These are phyloP conservation scores for Dictyostelium purpureum DNA, from an alignment of 78 protist genomes.

Conservation along the genomic window DNA sequence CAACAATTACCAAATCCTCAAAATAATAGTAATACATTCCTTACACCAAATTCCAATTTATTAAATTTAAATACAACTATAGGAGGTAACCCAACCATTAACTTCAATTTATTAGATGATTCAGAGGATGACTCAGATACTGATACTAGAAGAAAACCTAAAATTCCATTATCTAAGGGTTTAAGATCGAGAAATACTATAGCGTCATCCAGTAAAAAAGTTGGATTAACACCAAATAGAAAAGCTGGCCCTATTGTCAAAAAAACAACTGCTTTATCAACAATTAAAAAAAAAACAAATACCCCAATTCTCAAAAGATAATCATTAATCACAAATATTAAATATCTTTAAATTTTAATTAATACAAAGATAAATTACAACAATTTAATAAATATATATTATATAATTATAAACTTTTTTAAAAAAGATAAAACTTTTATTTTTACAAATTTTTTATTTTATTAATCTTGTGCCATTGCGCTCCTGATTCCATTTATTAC, in stretches of 20 bases:
- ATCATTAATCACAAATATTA: neutral
- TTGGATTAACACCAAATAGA: neutral
- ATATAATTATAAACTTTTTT: neutral
- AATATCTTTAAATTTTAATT: constrained; percentile 15
- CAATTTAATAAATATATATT: neutral
- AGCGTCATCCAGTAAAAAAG: neutral
- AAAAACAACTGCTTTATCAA: neutral
- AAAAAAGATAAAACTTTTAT: neutral
- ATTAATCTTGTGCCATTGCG: constrained; percentile 6
- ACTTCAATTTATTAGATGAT: neutral
- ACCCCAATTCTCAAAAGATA: neutral
- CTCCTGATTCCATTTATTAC: constrained; percentile 18
- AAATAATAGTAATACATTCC: neutral
- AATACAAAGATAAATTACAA: neutral
- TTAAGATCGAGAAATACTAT: neutral
- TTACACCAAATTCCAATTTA: neutral
- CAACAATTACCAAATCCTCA: neutral
- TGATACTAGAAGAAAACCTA: neutral
- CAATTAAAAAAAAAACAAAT: too few species aligned
- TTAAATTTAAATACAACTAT: neutral
- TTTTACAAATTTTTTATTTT: neutral
- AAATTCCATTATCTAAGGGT: neutral
- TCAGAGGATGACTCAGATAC: constrained; percentile 8
- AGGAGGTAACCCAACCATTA: neutral
- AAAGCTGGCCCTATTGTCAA: neutral